A percentile compares a stretch with the other conserved stretches of the same genome.
phyloP scores from a whole-genome alignment of 2,329 filamentous ascomycete species.

The Plectosphaerella plurivora region DNA sequence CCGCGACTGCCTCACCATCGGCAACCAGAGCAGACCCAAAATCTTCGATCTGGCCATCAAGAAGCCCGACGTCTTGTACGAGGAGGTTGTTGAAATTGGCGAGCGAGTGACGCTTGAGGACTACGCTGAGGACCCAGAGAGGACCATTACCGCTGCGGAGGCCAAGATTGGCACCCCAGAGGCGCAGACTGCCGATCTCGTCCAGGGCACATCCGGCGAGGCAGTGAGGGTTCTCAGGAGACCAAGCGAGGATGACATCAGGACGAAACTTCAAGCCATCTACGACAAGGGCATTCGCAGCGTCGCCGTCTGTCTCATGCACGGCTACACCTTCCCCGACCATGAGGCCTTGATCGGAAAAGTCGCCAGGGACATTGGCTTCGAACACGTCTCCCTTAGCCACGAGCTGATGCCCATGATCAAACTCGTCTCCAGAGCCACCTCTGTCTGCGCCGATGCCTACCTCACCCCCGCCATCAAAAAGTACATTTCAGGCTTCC shows the following conservation, averaged over 20 bases:
- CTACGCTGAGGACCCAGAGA: slow-evolving; percentile 72
- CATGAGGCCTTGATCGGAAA: slow-evolving; percentile 77
- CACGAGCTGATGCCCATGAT: slow-evolving; percentile 82
- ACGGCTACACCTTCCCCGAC: slow-evolving; percentile 84
- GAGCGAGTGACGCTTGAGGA: slow-evolving; percentile 90
- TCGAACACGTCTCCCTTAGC: slow-evolving; percentile 75
- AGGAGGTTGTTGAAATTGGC: slow-evolving; percentile 81
- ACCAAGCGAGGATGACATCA: slow-evolving; percentile 44
- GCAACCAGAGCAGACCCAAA: slow-evolving; percentile 82
- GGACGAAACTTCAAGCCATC: slow-evolving; percentile 52
- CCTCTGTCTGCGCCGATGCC: slow-evolving; percentile 74
- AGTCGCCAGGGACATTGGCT: slow-evolving; percentile 76
- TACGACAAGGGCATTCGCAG: slow-evolving; percentile 70
- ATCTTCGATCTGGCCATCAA: slow-evolving; percentile 88
- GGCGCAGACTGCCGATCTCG: slow-evolving; percentile 52
- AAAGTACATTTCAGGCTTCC: slow-evolving; percentile 71
- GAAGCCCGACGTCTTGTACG: slow-evolving; percentile 84
- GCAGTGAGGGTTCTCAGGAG: slow-evolving; percentile 61
- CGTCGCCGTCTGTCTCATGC: slow-evolving; percentile 87
- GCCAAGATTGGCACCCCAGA: slow-evolving; percentile 44
- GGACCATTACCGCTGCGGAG: slow-evolving; percentile 38
- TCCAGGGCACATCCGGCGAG: slow-evolving; percentile 64
- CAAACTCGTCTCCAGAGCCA: slow-evolving; percentile 71
- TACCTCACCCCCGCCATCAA: slow-evolving; percentile 77
- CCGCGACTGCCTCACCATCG: slow-evolving; percentile 81